Percentiles rank a stretch among this genome's conserved stretches.
Conservation (phyloP, 768 basidiomycete genomes). For the Naganishia vishniacii region DNA sequence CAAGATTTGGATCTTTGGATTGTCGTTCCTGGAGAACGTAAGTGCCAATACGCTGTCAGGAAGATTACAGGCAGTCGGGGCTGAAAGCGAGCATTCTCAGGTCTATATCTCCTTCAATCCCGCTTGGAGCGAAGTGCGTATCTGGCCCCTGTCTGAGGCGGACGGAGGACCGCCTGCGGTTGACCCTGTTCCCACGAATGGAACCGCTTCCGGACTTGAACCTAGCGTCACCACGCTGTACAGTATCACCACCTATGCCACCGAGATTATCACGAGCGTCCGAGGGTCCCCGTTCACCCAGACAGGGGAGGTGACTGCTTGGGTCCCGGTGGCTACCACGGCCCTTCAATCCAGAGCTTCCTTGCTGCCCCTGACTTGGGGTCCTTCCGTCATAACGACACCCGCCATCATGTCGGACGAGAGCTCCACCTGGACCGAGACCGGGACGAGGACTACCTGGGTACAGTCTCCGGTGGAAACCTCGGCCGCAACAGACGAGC, state of each 20-base stretch:
- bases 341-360: too few species aligned
- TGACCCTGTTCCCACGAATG: background rate
- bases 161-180: background rate
- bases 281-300: background rate
- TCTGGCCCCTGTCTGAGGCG: constrained; percentile 3
- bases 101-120: constrained; percentile 9
- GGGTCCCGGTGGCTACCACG: too few species aligned
- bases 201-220: too few species aligned
- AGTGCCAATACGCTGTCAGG: background rate
- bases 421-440: background rate
- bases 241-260: background rate
- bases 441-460: background rate
- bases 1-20: background rate
- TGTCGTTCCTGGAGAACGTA: constrained; percentile 7
- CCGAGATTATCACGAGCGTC: background rate
- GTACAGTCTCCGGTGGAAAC: background rate
- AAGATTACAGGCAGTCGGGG: too few species aligned
- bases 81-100: too few species aligned
- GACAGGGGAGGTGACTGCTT: background rate
- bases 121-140: background rate
- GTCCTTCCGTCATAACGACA: background rate
- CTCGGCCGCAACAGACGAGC: background rate
- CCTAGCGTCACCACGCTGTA: too few species aligned
- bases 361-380: background rate
- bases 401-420: too few species aligned